These are phyloP conservation scores for Royoungia palumana DNA, from an alignment of 768 basidiomycete genomes.

Conservation along the genomic window DNA sequence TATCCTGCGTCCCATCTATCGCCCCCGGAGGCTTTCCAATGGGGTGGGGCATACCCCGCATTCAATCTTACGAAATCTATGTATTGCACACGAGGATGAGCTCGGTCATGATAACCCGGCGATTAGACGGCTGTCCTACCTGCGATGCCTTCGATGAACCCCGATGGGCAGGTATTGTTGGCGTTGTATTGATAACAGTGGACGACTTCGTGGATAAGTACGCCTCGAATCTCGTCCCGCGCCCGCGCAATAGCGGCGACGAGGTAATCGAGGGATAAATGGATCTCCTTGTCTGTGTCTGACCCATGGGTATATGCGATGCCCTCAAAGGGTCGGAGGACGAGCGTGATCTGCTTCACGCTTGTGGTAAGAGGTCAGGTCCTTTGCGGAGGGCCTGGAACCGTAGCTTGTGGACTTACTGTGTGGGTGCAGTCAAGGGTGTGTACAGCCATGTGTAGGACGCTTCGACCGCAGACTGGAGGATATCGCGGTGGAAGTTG, in stretches of 20 bases:
- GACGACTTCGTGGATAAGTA: slow-evolving; percentile 72
- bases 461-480: slow-evolving; percentile 38
- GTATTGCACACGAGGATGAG: background rate
- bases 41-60: slow-evolving; percentile 58
- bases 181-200: slow-evolving; percentile 77
- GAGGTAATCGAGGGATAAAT: slow-evolving; percentile 68
- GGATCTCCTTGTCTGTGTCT: slow-evolving; percentile 64
- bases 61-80: slow-evolving; percentile 70
- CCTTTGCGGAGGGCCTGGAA: background rate
- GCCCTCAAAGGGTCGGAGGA: slow-evolving; percentile 64
- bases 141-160: slow-evolving; percentile 77
- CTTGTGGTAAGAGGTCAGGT: slow-evolving; percentile 30
- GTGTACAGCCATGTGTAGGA: slow-evolving; percentile 44
- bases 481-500: slow-evolving; percentile 40
- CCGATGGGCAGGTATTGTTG: slow-evolving; percentile 56
- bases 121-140: slow-evolving; percentile 40
- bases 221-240: slow-evolving; percentile 63
- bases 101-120: background rate
- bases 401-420: slow-evolving; percentile 33
- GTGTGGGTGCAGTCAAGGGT: slow-evolving; percentile 43
- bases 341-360: slow-evolving; percentile 51
- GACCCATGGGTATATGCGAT: slow-evolving; percentile 67
- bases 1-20: slow-evolving; percentile 76
- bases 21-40: slow-evolving; percentile 54
- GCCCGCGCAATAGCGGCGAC: slow-evolving; percentile 39